Base-by-base conservation (phyloP, 495 filamentous ascomycete genomes). In the Bombardia bombarda region DNA sequence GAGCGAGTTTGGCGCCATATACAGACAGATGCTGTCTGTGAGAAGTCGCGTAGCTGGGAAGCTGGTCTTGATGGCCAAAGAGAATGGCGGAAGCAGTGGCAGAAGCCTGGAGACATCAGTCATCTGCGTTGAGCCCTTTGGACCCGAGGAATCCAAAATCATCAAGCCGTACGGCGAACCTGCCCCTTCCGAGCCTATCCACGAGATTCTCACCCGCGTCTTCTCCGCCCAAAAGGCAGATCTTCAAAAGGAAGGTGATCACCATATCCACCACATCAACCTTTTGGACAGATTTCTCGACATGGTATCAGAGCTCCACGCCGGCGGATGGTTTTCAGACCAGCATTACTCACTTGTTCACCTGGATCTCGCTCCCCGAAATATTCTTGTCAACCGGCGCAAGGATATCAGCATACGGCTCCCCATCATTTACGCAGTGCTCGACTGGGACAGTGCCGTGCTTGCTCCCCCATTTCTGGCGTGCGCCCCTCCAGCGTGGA, bases 401-500 rank as follows among this genome's bases (percentile, higher is more conserved):
- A 17, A 8, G 0, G 5, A 14, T 18, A 26, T 12, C 13, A 18
- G 13, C n/a, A 7, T 10, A 0, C 26, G 13, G 13, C 9, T 13
- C 13, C 26, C 26, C 26, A 33, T 32, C 18, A 17, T 40, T 18
- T 5, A 14, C 17, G 26, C 24, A 6, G 28, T 40, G 2, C 20
- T 35, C 9, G 43, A 40, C 35, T 40, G 43, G 37, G 35, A 40
- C 35, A 24, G 28, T n/a, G 43, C 36, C 1, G 14, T 46, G 13
- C 18, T 46, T 18, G 43, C 19, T n/a, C 43, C 43, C 16, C 20
- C 19, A 4, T 46, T 46, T 30, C 33, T 46, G 28, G n/a, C 37
- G 4, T 34, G 36, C 16, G 20, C 8, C 2, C 43, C 43, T 17
- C 43, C 36, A 1, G 20, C 25, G 13, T 46, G 37, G 20, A 14